Evolutionary conservation across 257 asterid genomes (phyloP).

Genomic region (Eucommia ulmoides): DNA sequence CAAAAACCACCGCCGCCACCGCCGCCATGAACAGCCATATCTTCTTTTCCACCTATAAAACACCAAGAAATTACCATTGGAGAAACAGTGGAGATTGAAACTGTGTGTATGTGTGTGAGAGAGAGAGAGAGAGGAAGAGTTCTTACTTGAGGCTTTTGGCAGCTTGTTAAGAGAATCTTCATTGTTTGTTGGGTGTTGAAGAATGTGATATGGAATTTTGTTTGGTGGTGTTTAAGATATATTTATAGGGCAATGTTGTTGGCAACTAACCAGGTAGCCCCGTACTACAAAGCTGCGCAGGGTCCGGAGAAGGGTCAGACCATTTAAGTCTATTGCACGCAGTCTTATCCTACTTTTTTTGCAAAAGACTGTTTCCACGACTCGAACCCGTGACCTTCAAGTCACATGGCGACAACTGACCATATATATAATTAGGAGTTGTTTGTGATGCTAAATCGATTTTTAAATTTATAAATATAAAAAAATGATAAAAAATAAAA

Average conservation of each 20-base stretch:
- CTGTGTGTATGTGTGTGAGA: background rate
- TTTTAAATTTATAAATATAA: too few relatives aligned
- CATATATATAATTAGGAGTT: too few relatives aligned
- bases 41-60: slow-evolving; percentile 17
- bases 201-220: slow-evolving; percentile 4
- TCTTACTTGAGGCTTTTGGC: slow-evolving; percentile 22
- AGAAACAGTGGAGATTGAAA: background rate
- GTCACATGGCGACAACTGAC: background rate
- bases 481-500: too few relatives aligned
- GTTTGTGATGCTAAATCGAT: too few relatives aligned
- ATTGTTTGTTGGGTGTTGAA: slow-evolving; percentile 4
- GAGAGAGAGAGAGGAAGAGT: background rate
- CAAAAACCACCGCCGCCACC: slow-evolving; percentile 8
- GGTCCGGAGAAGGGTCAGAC: too few relatives aligned
- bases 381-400: background rate
- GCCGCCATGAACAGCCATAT: slow-evolving; percentile 15
- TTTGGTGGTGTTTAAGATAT: slow-evolving; percentile 6
- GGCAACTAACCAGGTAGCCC: slow-evolving; percentile 1
- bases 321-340: background rate
- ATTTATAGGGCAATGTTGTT: slow-evolving; percentile 15
- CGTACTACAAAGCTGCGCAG: background rate
- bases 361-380: too few relatives aligned
- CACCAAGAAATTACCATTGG: background rate
- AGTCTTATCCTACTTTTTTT: background rate
- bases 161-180: slow-evolving; percentile 9